Conservation (phyloP, 148 eudicot genomes). For the Dianthus caryophyllus region DNA sequence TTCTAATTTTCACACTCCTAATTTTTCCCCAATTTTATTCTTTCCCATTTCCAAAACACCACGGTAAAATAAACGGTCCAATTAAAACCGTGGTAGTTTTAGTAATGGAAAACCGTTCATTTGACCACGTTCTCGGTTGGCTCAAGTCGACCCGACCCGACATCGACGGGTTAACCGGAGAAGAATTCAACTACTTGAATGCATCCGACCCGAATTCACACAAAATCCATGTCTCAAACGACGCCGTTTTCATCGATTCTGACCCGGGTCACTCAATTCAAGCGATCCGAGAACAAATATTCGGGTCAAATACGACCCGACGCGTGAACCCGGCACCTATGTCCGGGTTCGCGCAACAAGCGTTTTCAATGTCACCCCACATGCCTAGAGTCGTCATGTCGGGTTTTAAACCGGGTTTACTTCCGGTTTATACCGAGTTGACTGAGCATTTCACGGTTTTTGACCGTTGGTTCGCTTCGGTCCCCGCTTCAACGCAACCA, state of each 20-base stretch:
- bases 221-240: conserved; percentile 44
- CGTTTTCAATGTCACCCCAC: conserved; percentile 42
- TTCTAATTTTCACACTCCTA: conserved; percentile 27
- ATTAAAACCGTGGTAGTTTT: conserved; percentile 78
- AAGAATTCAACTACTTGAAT: conserved; percentile 60
- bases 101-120: conserved; percentile 96
- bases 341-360: conserved; percentile 93
- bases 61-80: conserved; percentile 47
- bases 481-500: conserved; percentile 97
- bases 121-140: conserved; percentile 93
- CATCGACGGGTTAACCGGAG: conserved; percentile 72
- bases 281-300: conserved; percentile 83
- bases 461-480: conserved; percentile 97
- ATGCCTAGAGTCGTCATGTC: conserved; percentile 70
- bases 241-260: conserved; percentile 64
- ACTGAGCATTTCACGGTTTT: conserved; percentile 79
- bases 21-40: conserved; percentile 26
- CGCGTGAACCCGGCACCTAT: conserved; percentile 84
- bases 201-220: conserved; percentile 62
- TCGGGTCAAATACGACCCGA: conserved; percentile 43
- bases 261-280: conserved; percentile 98
- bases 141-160: conserved; percentile 73
- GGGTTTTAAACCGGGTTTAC: conserved; percentile 62
- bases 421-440: conserved; percentile 72
- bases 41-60: conserved; percentile 30